Evolutionary conservation across 306 rosid genomes (phyloP).

Genomic region (Abrus precatorius): DNA sequence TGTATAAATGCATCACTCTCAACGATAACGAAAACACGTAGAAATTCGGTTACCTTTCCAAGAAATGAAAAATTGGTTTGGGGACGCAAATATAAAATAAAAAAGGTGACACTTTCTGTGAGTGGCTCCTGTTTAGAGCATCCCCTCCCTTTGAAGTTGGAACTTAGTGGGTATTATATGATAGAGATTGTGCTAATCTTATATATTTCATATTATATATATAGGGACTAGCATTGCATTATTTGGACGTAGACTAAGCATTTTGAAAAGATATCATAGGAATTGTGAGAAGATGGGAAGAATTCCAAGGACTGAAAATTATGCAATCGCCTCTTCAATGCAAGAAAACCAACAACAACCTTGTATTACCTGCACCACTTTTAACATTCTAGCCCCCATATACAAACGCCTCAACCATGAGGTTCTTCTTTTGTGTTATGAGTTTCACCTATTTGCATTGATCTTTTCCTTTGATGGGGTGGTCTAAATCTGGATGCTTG

Average conservation of each 20-base stretch:
- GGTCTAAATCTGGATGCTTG: conserved; percentile 7
- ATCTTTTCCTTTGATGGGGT: conserved; percentile 5
- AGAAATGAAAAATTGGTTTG: background rate
- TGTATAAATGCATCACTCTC: background rate
- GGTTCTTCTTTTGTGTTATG: conserved; percentile 51
- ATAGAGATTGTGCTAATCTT: background rate
- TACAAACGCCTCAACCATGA: conserved; percentile 86
- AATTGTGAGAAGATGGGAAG: conserved; percentile 59
- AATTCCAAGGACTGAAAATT: conserved; percentile 68
- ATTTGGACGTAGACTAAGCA: conserved; percentile 44
- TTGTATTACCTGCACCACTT: conserved; percentile 87
- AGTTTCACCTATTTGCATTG: background rate
- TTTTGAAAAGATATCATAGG: conserved; percentile 36
- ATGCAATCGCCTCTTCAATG: conserved; percentile 73
- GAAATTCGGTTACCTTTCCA: background rate
- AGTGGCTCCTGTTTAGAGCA: background rate
- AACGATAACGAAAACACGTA: background rate
- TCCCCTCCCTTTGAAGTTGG: background rate
- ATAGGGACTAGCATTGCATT: conserved; percentile 9
- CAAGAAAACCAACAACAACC: conserved; percentile 73
- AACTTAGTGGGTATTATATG: conserved; percentile 15
- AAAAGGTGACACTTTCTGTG: background rate
- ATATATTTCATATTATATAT: background rate
- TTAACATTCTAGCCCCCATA: conserved; percentile 94
- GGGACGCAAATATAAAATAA: background rate